Conservation (phyloP, 139 green algal species). For the Coelastrella sp. region DNA sequence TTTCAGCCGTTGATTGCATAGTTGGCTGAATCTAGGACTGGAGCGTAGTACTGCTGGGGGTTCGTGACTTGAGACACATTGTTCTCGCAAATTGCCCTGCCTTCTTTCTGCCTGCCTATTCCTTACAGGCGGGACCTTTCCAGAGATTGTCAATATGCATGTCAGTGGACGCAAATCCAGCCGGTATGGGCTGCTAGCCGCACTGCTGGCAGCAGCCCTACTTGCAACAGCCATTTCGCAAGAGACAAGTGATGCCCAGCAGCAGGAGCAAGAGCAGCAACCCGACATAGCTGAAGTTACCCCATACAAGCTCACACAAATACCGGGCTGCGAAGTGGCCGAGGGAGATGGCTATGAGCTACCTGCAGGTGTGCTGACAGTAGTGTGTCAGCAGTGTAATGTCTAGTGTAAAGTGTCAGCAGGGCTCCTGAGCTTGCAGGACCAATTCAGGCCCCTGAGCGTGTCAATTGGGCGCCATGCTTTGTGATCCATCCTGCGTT, state of each 20-base stretch:
- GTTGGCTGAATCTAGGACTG: too few species aligned
- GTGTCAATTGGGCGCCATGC: too few species aligned
- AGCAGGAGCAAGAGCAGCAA: conserved; percentile 3
- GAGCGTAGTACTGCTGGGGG: too few species aligned
- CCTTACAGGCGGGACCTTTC: too few species aligned
- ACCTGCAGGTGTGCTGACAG: neutral
- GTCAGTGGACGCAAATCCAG: neutral
- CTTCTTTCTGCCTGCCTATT: too few species aligned
- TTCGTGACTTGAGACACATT: too few species aligned
- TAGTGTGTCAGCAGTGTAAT: neutral
- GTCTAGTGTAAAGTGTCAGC: neutral
- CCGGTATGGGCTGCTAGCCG: neutral
- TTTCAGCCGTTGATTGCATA: too few species aligned
- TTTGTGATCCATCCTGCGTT: too few species aligned
- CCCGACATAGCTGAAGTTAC: neutral
- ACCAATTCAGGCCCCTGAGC: neutral
- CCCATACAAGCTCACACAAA: neutral
- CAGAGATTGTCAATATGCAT: neutral
- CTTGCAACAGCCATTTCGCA: neutral
- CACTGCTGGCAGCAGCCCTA: conserved; percentile 2
- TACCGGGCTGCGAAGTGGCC: neutral
- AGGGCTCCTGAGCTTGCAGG: neutral
- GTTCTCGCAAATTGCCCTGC: too few species aligned
- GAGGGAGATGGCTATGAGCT: neutral
- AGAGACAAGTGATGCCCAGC: neutral